Base-by-base conservation (phyloP, 306 rosid genomes). In the Delonix regia region DNA sequence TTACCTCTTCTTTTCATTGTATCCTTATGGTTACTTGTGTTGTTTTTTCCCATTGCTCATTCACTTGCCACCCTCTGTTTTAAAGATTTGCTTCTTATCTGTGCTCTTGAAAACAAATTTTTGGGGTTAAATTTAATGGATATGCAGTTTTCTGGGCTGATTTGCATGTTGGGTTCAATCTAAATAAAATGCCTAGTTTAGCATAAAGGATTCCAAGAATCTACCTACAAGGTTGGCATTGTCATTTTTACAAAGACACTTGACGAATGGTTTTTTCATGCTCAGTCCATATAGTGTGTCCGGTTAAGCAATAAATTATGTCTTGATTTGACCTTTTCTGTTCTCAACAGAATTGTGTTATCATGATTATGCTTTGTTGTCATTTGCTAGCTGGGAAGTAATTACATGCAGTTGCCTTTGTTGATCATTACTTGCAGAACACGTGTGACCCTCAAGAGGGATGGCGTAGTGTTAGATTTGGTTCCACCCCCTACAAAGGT, bases 401-500 rank as follows among this genome's bases (percentile, higher is more conserved):
- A 48, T 70, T 34, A 16, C 24, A 59, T 44, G 45, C 25, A 6
- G 30, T 33, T 33, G 68, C 52, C 52, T 11, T 38, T 66, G 52
- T 66, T 39, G 27, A 25, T 73, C 42, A 52, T 85, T 84, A 55
- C 36, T 56, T 79, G 78, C 90, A 92, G 97, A 76, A 92, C 94
- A 9, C 93, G 81, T 47, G 94, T 92, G 68, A 85, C 87, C 71
- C 90, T 92, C 68, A 92, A 88, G 79, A 87, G 82, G 76, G 86
- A 82, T 57, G 90, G 93, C 64, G 94, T 84, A 18, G 79, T 84
- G 42, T 79, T 92, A 81, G 94, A 92, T 78, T 83, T 92, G 81
- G 94, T 90, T 61, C 97, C 97, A 11, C 97, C 97, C 73, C 97
- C 86, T 45, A 90, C 97, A 42, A 92, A 92, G 86, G 89, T 90